phyloP scores from a whole-genome alignment of 2,329 filamentous ascomycete species.

The Calonectria montana region DNA sequence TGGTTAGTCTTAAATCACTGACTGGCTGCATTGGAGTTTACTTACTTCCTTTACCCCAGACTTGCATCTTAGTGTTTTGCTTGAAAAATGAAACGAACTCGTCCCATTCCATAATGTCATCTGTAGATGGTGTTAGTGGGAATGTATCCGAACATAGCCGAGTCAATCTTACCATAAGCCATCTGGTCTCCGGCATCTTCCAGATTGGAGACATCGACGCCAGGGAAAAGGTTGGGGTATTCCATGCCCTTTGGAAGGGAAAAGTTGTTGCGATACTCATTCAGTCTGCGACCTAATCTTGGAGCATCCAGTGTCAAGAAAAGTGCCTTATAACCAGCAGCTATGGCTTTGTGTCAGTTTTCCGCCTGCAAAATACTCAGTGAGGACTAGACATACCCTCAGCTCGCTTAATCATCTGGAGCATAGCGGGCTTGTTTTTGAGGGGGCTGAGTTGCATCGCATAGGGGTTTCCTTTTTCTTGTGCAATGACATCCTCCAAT shows the following conservation, averaged over 20 bases:
- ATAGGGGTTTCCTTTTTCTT: conserved; percentile 16
- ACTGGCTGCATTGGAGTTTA: not conserved
- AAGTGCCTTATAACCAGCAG: conserved; percentile 40
- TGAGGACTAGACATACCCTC: conserved; percentile 9
- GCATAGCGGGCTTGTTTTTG: conserved; percentile 17
- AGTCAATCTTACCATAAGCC: conserved; percentile 11
- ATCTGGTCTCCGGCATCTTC: conserved; percentile 18
- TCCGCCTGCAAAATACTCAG: no score
- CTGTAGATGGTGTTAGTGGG: not conserved
- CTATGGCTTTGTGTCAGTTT: not conserved
- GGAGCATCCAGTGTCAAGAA: conserved; percentile 43
- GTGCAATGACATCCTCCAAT: conserved; percentile 28
- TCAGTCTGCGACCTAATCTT: conserved; percentile 34
- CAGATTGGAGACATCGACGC: conserved; percentile 19
- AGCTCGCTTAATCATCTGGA: conserved; percentile 17
- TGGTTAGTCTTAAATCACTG: not conserved
- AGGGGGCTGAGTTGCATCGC: conserved; percentile 21
- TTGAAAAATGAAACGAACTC: conserved; percentile 22
- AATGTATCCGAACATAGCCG: not conserved
- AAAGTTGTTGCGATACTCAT: conserved; percentile 39
- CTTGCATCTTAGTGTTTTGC: conserved; percentile 23
- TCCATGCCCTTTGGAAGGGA: conserved; percentile 29
- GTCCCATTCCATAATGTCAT: conserved; percentile 20
- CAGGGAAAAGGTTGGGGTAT: conserved; percentile 31
- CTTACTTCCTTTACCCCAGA: conserved; percentile 29